Conservation (phyloP, 352 stramenopile species). For the Phytophthora ramorum region DNA sequence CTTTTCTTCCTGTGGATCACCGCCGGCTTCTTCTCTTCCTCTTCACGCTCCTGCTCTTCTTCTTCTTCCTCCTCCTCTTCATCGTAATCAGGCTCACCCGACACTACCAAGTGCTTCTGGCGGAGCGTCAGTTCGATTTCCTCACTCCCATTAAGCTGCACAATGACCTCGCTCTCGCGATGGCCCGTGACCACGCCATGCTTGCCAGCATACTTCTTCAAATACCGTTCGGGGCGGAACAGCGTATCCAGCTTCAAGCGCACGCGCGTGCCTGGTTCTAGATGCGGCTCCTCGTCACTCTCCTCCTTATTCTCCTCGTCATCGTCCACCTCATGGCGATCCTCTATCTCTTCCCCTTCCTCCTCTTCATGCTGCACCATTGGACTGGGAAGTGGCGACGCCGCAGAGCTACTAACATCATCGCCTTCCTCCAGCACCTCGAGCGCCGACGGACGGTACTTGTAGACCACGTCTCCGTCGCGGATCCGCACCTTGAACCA, state of each 20-base stretch:
- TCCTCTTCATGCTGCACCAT: constrained; percentile 33
- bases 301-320: constrained; percentile 61
- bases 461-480: constrained; percentile 88
- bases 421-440: constrained; percentile 55
- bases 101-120: constrained; percentile 54
- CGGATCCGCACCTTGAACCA: constrained; percentile 89
- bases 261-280: constrained; percentile 65
- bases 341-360: constrained; percentile 27
- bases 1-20: constrained; percentile 27
- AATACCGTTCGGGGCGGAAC: constrained; percentile 57
- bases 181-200: constrained; percentile 67
- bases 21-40: constrained; percentile 27
- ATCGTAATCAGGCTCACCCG: constrained; percentile 37
- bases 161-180: constrained; percentile 41
- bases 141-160: constrained; percentile 67
- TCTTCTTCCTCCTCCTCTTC: constrained; percentile 47
- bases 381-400: constrained; percentile 22
- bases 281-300: constrained; percentile 33
- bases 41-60: constrained; percentile 27
- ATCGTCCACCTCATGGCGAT: constrained; percentile 21
- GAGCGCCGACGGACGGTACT: constrained; percentile 83
- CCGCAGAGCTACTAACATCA: constrained; percentile 24
- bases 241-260: constrained; percentile 56
- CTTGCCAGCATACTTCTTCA: constrained; percentile 80
- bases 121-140: constrained; percentile 58